Evolutionary conservation across 2,329 filamentous ascomycete species (phyloP), one percentile per base, ranked within the genome.

Genomic region (Stenocarpella maydis): DNA sequence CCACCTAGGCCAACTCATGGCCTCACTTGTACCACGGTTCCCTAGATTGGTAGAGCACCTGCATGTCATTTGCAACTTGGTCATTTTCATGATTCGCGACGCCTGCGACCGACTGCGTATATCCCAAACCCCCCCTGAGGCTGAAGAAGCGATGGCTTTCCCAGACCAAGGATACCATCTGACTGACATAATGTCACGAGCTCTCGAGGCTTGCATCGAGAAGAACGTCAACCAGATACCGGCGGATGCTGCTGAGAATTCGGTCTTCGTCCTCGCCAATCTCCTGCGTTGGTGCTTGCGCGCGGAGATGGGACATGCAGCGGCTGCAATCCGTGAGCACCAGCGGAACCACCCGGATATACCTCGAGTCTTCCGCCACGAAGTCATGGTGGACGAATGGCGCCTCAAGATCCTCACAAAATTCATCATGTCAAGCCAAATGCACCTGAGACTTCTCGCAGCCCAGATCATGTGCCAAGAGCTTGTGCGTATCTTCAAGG

Each of bases 391-490:
- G 1, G 83, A 85, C 65, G 85, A 89, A 67, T 97, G 92, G 91
- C 90, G 89, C 63, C 90, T 97, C 74, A 83, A 84, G 52, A 82
- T 91, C 1, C 82, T 92, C 64, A 89, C 88, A 74, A 91, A 88
- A 73, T 89, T 95, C 73, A 90, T 98, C 65, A 89, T 87, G 75
- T 95, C 93, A 69, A 91, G 92, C 43, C 93, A 95, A 75, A 97
- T 98, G 94, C 93, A 97, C 76, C 84, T 98, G 45, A 91, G 95
- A 45, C 92, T 97, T 15, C 86, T 89, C 77, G 94, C 93, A 24
- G 90, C 95, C 61, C 87, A 89, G n/a, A 84, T 83, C 24, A 91
- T 98, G 87, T 92, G 92, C 73, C 77, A 76, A 10, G 90, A 93
- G 37, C 84, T 98, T 43, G 86, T 97, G 10, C 76, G 79, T 0